Evolutionary conservation across 352 stramenopile genomes (phyloP), one percentile per base, ranked within the genome.

Genomic region (Pythium brassicae): DNA sequence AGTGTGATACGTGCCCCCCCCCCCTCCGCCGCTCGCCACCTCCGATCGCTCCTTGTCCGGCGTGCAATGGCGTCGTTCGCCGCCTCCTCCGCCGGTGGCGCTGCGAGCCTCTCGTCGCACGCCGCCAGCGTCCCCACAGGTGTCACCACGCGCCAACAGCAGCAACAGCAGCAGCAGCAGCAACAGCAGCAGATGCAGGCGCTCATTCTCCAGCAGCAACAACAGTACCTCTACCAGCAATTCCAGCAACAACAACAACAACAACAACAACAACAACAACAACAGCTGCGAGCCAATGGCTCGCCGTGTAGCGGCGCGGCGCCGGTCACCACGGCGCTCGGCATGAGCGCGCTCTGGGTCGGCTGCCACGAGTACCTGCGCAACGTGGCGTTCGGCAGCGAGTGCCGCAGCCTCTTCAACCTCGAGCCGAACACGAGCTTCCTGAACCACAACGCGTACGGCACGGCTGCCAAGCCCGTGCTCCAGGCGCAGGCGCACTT

Each of bases 381-480:
- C 57, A 83, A 71, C 48, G 62, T 83, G 37, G 62, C 72, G 61
- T 71, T 94, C 27, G 84, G 84, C 35, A 76, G 69, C 44, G 74
- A 85, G 56, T 87, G 76, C 55, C 81, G 84, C 53, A 76, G 68
- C 42, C 74, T 87, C 26, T 94, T 94, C 59, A 87, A 87, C 65
- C 67, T 94, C 40, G 84, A 94, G 65, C 78, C 81, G 22, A 83
- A 86, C 63, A 69, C 72, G 48, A 71, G 86, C 46, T 92, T 92
- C 51, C 76, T 94, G 40, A 94, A 94, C 63, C 84, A 92, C 51
- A 91, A 90, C 64, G 75, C 77, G 29, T 94, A 86, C 61, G 84
- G 84, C 55, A 85, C 85, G 46, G 70, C 84, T 0, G 78, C 76
- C 20, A 87, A 86, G 57, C 72, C 76, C 52, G 84, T 94, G 17